A percentile compares a stretch with the other conserved stretches of the same genome.
Conservation (phyloP, 805 yeast species). For the Nakazawaea molendinolei region DNA sequence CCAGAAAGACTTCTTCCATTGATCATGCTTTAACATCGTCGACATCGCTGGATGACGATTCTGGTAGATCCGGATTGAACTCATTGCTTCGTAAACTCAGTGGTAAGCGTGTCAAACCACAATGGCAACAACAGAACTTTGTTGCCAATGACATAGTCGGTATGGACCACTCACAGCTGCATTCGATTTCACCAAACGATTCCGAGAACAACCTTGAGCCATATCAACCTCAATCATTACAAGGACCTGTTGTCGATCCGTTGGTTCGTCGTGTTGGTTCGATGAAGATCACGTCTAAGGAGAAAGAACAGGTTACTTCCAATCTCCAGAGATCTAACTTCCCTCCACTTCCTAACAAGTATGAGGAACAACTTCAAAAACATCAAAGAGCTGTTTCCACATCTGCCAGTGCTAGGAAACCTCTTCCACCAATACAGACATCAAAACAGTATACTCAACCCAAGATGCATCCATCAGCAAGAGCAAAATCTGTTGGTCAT, state of each 20-base stretch:
- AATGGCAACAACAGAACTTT: constrained; percentile 3
- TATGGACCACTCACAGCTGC: too few species aligned
- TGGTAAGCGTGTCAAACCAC: constrained; percentile 16
- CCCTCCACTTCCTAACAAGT: constrained; percentile 24
- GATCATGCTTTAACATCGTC: constrained; percentile 2
- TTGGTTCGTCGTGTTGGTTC: constrained; percentile 53
- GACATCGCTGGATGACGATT: constrained; percentile 1
- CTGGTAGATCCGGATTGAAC: constrained; percentile 13
- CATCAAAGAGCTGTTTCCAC: constrained; percentile 34
- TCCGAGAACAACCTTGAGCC: background rate
- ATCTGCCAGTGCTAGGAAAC: constrained; percentile 27
- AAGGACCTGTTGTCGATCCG: constrained; percentile 14
- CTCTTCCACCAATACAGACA: constrained; percentile 29
- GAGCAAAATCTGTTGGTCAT: constrained; percentile 86
- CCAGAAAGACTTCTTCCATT: constrained; percentile 4
- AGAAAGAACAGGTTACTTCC: constrained; percentile 30
- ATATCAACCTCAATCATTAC: constrained; percentile 4
- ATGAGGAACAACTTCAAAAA: constrained; percentile 17
- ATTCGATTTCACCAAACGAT: too few species aligned
- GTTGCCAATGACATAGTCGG: background rate
- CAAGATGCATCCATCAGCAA: constrained; percentile 68
- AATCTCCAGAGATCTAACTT: constrained; percentile 14
- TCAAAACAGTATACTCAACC: constrained; percentile 24
- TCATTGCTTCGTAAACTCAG: constrained; percentile 28
- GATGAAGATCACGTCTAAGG: constrained; percentile 54